Base-by-base conservation (phyloP, 345 rosid species). In the Eucalyptus polyanthemos region DNA sequence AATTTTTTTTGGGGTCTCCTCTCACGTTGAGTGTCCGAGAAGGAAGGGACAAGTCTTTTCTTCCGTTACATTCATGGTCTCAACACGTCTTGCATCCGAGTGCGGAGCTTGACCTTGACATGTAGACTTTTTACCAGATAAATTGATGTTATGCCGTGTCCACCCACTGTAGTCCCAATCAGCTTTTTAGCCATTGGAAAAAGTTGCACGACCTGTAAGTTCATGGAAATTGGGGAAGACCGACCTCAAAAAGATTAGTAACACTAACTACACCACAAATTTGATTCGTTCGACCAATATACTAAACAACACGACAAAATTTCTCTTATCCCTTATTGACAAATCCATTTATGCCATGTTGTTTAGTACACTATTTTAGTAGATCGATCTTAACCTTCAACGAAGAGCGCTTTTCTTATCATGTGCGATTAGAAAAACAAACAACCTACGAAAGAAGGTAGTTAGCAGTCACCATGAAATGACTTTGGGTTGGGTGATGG, bases 261-360 rank as follows among this genome's bases (percentile, higher is more conserved):
- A 72, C 25, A 37, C 81, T 10, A 37, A 11, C 8, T 40, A 21
- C 15, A 3, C 47, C 24, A 76, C 7, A 21, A 10, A 53, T 53
- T 40, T 2, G 9, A 40, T 2, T 40, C 3, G 15, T 40, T 0
- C 0, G 29, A 76, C 40, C 9, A 14, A 24, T 40, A 37, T 6
- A 76, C 42, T 21, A 76, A 21, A 76, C 14, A 24, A 25, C 47
- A 40, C 9, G 9, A 76, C 14, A 11, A 76, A 5, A 53, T 8
- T 40, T 22, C 47, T 40, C 27, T 40, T 21, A 76, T 34, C 81
- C 8, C 40, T 72, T 34, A 37, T 34, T 3, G 81, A 27, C 34
- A 29, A 27, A 62, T 72, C 25, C 24, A 72, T 72, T 10, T 19
- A 37, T 6, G 14, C 40, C 81, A 9, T 1, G 80, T 4, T 16